Evolutionary conservation across 108 stramenopile species (phyloP).

Genomic region (Cyclotella cryptica): DNA sequence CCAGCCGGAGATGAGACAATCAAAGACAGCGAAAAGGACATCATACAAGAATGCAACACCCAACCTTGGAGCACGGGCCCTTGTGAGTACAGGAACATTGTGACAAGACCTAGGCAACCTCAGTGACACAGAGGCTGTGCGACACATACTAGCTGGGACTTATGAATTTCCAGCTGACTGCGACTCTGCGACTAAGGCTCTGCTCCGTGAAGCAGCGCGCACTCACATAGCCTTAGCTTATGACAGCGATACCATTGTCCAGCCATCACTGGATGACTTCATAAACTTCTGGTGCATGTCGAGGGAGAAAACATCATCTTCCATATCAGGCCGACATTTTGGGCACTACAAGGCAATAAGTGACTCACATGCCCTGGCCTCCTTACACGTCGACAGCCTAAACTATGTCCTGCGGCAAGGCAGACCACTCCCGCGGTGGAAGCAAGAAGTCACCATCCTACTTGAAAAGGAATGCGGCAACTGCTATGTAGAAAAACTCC

Average conservation of each 20-base stretch:
- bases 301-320: slow-evolving; percentile 13
- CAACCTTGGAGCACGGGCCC: no score
- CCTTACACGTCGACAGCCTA: slow-evolving; percentile 13
- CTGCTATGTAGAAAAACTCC: slow-evolving; percentile 19
- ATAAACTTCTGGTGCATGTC: slow-evolving; percentile 5
- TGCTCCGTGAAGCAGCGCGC: slow-evolving; percentile 3
- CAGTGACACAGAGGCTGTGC: not conserved
- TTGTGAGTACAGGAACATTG: no score
- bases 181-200: not conserved
- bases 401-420: not conserved
- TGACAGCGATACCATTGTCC: not conserved
- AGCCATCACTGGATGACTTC: no score
- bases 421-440: slow-evolving; percentile 19
- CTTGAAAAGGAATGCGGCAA: slow-evolving; percentile 36
- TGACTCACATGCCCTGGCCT: not conserved
- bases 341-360: slow-evolving; percentile 26
- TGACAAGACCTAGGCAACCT: slow-evolving; percentile 19
- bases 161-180: slow-evolving; percentile 22
- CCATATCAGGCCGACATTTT: slow-evolving; percentile 18
- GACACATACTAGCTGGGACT: slow-evolving; percentile 24
- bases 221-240: not conserved
- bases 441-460: slow-evolving; percentile 12
- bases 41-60: no score
- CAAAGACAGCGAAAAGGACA: not conserved
- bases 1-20: no score